Conservation (phyloP, 441 rosid species). For the Pelargonium exstipulatum region DNA sequence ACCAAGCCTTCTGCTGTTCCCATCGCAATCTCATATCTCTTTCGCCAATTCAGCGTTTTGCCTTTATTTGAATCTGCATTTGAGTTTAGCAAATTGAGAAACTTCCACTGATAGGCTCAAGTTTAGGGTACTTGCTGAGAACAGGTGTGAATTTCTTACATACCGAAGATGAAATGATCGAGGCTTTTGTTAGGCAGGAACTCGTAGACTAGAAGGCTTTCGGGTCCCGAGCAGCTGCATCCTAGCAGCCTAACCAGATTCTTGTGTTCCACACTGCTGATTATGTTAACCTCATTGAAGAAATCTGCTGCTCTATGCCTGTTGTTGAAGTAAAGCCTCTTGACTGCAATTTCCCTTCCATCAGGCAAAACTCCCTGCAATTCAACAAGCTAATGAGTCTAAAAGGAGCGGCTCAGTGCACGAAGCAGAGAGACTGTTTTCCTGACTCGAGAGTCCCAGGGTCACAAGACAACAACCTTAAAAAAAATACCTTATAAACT, state of each 20-base stretch:
- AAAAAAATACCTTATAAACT: constrained; percentile 62
- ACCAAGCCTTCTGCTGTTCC: constrained; percentile 87
- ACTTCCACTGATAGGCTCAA: not conserved
- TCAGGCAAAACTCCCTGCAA: constrained; percentile 74
- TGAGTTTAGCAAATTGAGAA: not conserved
- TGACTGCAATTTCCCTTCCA: constrained; percentile 90
- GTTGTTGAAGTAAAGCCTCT: constrained; percentile 81
- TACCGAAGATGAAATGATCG: constrained; percentile 77
- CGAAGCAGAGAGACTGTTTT: not conserved
- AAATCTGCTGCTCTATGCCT: constrained; percentile 84
- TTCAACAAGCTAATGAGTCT: not conserved
- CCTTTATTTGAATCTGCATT: constrained; percentile 61
- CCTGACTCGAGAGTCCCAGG: no score
- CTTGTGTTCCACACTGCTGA: constrained; percentile 76
- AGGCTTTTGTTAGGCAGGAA: constrained; percentile 77
- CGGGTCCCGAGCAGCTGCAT: constrained; percentile 87
- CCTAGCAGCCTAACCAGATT: constrained; percentile 84
- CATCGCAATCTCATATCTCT: constrained; percentile 46
- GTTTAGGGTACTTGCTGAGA: not conserved
- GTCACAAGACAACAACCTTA: not conserved
- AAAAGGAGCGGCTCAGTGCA: not conserved
- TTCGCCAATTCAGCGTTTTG: constrained; percentile 59
- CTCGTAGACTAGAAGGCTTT: constrained; percentile 89
- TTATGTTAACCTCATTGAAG: constrained; percentile 87
- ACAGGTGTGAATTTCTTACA: not conserved